phyloP scores from a whole-genome alignment of 1,139 yeast genomes.

The Sugiyamaella xylanicola region DNA sequence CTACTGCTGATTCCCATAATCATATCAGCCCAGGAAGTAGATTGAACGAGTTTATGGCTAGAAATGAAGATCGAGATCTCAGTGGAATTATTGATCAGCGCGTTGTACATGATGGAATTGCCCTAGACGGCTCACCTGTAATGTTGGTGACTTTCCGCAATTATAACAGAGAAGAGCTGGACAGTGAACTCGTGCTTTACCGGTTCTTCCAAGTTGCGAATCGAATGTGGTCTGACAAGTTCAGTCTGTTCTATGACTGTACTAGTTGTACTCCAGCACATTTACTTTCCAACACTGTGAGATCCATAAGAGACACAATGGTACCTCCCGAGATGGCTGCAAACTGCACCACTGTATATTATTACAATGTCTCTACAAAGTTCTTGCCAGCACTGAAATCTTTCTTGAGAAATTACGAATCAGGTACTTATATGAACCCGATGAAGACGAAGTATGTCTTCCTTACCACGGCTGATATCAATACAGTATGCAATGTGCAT shows the following conservation, averaged over 20 bases:
- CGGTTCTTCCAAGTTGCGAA: constrained; percentile 67
- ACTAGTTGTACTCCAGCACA: constrained; percentile 56
- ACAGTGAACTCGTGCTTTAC: constrained; percentile 60
- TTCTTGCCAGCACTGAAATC: constrained; percentile 44
- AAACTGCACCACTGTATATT: constrained; percentile 60
- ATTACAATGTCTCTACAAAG: constrained; percentile 60
- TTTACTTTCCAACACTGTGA: constrained; percentile 39
- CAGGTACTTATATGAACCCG: constrained; percentile 34
- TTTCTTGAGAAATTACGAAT: constrained; percentile 28
- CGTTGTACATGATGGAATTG: constrained; percentile 63
- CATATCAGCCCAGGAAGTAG: constrained; percentile 36
- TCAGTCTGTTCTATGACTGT: constrained; percentile 65
- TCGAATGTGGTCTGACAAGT: constrained; percentile 74
- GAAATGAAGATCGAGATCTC: constrained; percentile 59
- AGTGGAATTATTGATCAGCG: constrained; percentile 50
- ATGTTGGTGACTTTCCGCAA: constrained; percentile 57
- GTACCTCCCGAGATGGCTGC: constrained; percentile 53
- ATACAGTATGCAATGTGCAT: constrained; percentile 29
- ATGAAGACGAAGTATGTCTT: constrained; percentile 31
- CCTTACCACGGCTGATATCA: constrained; percentile 32
- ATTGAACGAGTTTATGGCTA: constrained; percentile 73
- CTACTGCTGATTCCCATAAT: background rate
- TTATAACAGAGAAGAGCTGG: constrained; percentile 49
- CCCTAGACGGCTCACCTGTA: constrained; percentile 73
- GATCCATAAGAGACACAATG: constrained; percentile 30